These are phyloP conservation scores for Annulohypoxylon nitens DNA, from an alignment of 495 filamentous ascomycete species.

Conservation along the genomic window DNA sequence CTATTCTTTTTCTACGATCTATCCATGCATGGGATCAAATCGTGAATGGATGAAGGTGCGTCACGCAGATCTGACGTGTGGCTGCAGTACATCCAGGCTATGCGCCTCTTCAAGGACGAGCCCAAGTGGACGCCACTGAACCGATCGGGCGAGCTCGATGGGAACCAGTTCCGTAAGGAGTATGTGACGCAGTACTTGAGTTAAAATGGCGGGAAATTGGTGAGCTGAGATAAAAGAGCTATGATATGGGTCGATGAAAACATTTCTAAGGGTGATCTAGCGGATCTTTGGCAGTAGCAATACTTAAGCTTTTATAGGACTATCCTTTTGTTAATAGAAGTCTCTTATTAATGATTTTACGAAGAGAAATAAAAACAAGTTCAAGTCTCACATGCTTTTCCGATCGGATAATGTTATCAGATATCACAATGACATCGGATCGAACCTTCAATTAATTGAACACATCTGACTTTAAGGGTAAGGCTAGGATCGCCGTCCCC, in stretches of 20 bases:
- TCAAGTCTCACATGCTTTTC: neutral
- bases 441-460: too few species aligned
- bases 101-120: constrained; percentile 98
- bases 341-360: constrained; percentile 19
- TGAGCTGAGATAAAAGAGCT: constrained; percentile 1
- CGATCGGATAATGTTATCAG: neutral
- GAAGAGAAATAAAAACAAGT: constrained; percentile 19
- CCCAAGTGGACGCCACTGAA: constrained; percentile 98
- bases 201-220: neutral
- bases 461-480: too few species aligned
- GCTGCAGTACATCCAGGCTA: constrained; percentile 88
- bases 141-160: constrained; percentile 80
- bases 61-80: constrained; percentile 20
- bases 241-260: constrained; percentile 18
- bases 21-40: too few species aligned
- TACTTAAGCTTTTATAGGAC: constrained; percentile 20
- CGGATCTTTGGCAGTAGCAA: constrained; percentile 32
- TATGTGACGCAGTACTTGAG: constrained; percentile 69
- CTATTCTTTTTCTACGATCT: too few species aligned
- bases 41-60: too few species aligned
- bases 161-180: constrained; percentile 79
- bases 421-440: neutral
- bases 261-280: constrained; percentile 23
- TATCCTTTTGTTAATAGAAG: constrained; percentile 28
- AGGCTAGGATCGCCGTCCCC: too few species aligned